Percentiles rank a stretch among this genome's conserved stretches.
Evolutionary conservation across 768 basidiomycete genomes (phyloP).

Genomic region (Leccinum truebloodii): DNA sequence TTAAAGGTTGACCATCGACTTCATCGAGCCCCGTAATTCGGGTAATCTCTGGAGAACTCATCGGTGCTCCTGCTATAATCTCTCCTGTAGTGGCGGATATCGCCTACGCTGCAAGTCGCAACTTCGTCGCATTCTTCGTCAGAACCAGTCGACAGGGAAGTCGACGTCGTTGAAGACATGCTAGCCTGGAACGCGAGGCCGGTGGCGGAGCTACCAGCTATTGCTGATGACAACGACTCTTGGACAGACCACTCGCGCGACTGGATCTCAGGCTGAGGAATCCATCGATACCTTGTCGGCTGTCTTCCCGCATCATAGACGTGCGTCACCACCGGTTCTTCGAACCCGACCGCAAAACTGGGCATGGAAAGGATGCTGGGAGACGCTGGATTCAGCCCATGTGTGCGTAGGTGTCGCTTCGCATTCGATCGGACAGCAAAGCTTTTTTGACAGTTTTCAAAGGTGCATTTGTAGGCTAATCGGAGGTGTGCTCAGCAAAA

Average conservation of each 20-base stretch:
- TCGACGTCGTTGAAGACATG: slow-evolving; percentile 38
- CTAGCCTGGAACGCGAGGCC: slow-evolving; percentile 38
- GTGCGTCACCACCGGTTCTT: slow-evolving; percentile 47
- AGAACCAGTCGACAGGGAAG: slow-evolving; percentile 33
- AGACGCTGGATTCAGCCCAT: slow-evolving; percentile 48
- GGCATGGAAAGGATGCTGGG: slow-evolving; percentile 23
- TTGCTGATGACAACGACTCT: slow-evolving; percentile 7
- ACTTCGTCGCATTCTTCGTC: slow-evolving; percentile 38
- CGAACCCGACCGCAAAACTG: slow-evolving; percentile 43
- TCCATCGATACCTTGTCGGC: slow-evolving; percentile 42
- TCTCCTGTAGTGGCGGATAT: slow-evolving; percentile 34
- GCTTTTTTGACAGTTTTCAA: slow-evolving; percentile 59
- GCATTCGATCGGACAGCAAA: slow-evolving; percentile 84
- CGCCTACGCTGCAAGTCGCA: slow-evolving; percentile 29
- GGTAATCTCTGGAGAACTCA: slow-evolving; percentile 16
- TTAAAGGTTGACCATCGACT: background rate
- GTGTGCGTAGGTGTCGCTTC: slow-evolving; percentile 75
- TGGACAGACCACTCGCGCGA: slow-evolving; percentile 31
- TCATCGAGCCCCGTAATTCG: slow-evolving; percentile 9
- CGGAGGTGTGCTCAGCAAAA: slow-evolving; percentile 9
- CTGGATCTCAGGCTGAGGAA: slow-evolving; percentile 41
- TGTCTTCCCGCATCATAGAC: slow-evolving; percentile 40
- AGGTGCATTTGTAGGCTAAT: slow-evolving; percentile 46
- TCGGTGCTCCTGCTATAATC: slow-evolving; percentile 17
- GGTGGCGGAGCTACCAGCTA: slow-evolving; percentile 23